These are phyloP conservation scores for Termitomyces sp. DNA, from an alignment of 768 basidiomycete species.

Conservation along the genomic window DNA sequence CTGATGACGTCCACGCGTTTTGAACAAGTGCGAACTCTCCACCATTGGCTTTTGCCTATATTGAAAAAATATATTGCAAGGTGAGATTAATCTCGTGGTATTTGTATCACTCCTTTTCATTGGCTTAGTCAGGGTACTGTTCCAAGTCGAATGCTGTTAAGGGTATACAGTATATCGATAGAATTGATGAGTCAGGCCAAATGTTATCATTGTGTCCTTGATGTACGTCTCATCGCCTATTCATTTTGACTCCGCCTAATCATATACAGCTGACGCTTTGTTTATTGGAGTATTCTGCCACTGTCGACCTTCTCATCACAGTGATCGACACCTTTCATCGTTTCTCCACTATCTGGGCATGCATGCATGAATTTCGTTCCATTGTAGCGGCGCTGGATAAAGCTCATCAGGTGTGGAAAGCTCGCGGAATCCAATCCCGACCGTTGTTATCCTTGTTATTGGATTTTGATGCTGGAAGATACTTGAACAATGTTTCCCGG, in stretches of 20 bases:
- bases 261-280: conserved; percentile 44
- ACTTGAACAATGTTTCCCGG: conserved; percentile 52
- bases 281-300: conserved; percentile 49
- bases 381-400: conserved; percentile 59
- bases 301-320: conserved; percentile 50
- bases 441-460: conserved; percentile 59
- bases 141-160: conserved; percentile 34
- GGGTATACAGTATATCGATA: conserved; percentile 52
- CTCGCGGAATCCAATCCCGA: conserved; percentile 62
- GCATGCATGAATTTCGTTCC: conserved; percentile 56
- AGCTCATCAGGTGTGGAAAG: conserved; percentile 61
- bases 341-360: conserved; percentile 71
- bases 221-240: conserved; percentile 40
- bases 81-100: conserved; percentile 29
- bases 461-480: conserved; percentile 58
- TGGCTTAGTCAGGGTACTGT: conserved; percentile 19
- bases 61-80: conserved; percentile 49
- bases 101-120: neutral
- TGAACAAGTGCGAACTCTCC: conserved; percentile 69
- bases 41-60: conserved; percentile 73
- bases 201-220: conserved; percentile 67
- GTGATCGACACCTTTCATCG: conserved; percentile 73
- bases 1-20: conserved; percentile 59
- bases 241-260: neutral
- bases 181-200: conserved; percentile 58